These are phyloP conservation scores for Cinnamomum chago DNA, from an alignment of 164 flowering plant genomes.

Conservation along the genomic window DNA sequence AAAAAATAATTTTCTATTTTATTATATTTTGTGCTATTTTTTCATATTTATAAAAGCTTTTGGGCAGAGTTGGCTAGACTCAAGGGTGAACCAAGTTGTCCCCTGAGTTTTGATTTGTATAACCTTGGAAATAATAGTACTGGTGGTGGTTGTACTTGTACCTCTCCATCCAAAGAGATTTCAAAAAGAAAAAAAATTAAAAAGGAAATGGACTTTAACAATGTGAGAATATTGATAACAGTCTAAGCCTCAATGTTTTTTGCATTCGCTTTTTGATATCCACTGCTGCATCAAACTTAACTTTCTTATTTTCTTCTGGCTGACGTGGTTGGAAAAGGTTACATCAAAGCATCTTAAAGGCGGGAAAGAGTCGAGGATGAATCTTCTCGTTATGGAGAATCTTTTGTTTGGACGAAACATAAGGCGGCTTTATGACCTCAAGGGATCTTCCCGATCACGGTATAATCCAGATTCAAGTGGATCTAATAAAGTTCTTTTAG, in stretches of 20 bases:
- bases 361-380: conserved; percentile 85
- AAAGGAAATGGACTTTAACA: too few species aligned
- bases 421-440: conserved; percentile 83
- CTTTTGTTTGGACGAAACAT: conserved; percentile 77
- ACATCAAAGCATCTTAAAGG: conserved; percentile 78
- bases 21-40: too few species aligned
- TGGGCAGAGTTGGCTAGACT: too few species aligned
- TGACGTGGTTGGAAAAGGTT: conserved; percentile 40
- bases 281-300: not conserved
- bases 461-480: conserved; percentile 92
- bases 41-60: too few species aligned
- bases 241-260: not conserved
- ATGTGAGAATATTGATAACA: not conserved
- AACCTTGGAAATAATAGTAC: not conserved
- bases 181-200: too few species aligned
- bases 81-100: too few species aligned
- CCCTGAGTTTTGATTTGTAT: too few species aligned
- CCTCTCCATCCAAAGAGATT: too few species aligned
- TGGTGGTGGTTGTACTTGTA: not conserved
- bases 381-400: conserved; percentile 93
- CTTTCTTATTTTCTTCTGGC: conserved; percentile 5
- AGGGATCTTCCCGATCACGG: conserved; percentile 90
- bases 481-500: conserved; percentile 85
- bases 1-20: too few species aligned
- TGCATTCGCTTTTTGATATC: not conserved